These are phyloP conservation scores for Yarrowia divulgata DNA, from an alignment of 805 yeast genomes.

Conservation along the genomic window DNA sequence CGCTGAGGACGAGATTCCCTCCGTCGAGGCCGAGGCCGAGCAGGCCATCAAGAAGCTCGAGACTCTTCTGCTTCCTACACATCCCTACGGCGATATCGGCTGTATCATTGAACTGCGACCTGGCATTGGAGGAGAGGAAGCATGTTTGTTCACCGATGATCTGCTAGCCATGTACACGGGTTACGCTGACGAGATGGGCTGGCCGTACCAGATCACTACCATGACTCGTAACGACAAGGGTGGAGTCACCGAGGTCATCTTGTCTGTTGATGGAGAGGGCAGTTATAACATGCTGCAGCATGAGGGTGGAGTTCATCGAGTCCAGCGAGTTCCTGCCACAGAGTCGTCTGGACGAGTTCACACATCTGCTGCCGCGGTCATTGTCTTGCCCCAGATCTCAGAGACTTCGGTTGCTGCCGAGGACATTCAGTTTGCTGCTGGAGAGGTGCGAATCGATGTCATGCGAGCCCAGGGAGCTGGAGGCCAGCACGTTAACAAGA, in stretches of 20 bases:
- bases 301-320: conserved; percentile 97
- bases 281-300: conserved; percentile 74
- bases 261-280: conserved; percentile 76
- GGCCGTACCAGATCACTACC: conserved; percentile 72
- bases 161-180: conserved; percentile 80
- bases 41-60: conserved; percentile 56
- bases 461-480: conserved; percentile 98
- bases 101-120: conserved; percentile 88
- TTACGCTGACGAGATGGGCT: conserved; percentile 67
- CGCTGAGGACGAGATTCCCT: conserved; percentile 66
- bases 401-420: conserved; percentile 56
- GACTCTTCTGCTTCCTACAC: conserved; percentile 70
- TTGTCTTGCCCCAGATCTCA: conserved; percentile 81
- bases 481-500: conserved; percentile 97
- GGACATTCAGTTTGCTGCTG: conserved; percentile 79
- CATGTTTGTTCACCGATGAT: conserved; percentile 84
- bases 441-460: conserved; percentile 91
- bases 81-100: conserved; percentile 75
- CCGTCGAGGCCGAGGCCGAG: conserved; percentile 56
- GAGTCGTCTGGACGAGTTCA: conserved; percentile 94
- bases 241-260: conserved; percentile 78
- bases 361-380: conserved; percentile 95
- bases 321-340: conserved; percentile 91
- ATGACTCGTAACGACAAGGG: conserved; percentile 60
- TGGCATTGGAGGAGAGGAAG: conserved; percentile 96